Evolutionary conservation across 129 eudicot species (phyloP).

Genomic region (Rutidosis leptorrhynchoides): DNA sequence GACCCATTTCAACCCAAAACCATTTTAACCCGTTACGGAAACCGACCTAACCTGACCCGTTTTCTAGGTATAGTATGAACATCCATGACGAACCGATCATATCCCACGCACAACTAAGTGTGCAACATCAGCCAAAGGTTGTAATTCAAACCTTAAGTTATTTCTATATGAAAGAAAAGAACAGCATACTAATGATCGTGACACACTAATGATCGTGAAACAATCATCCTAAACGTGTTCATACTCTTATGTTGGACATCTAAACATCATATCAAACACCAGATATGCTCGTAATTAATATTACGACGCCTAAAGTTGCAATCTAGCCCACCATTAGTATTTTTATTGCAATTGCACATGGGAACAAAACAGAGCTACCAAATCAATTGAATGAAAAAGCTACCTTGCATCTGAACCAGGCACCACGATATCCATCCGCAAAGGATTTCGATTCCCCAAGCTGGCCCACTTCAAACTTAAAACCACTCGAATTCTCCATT

Average conservation of each 20-base stretch:
- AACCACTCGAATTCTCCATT: neutral
- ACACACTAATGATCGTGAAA: no score
- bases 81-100: neutral
- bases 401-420: constrained; percentile 13
- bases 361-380: neutral
- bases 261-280: neutral
- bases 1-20: no score
- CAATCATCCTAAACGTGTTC: neutral
- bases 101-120: neutral
- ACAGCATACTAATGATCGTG: neutral
- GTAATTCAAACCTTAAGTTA: neutral
- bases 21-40: no score
- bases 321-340: neutral
- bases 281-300: neutral
- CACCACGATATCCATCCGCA: neutral
- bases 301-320: neutral
- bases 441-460: neutral
- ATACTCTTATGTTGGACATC: neutral
- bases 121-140: neutral
- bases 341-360: neutral
- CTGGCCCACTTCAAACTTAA: neutral
- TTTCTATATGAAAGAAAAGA: neutral
- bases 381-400: neutral
- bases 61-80: no score
- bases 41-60: no score